These are phyloP conservation scores for Yamadazyma sp. DNA, from an alignment of 1,139 yeast species.

Conservation along the genomic window DNA sequence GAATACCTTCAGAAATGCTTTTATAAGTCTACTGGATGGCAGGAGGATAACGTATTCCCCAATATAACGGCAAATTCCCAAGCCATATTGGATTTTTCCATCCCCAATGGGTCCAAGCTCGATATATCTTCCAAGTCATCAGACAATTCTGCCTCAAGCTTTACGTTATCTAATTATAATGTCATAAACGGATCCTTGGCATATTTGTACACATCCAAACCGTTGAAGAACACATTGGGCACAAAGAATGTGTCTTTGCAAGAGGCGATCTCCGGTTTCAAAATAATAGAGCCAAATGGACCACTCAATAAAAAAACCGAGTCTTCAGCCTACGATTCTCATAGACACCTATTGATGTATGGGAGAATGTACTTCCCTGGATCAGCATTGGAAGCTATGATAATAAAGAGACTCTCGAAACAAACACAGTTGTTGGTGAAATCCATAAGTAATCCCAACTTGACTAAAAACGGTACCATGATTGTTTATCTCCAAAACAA, in stretches of 20 bases:
- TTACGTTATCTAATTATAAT: constrained; percentile 68
- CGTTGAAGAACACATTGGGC: constrained; percentile 51
- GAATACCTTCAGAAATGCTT: constrained; percentile 77
- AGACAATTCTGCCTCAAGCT: constrained; percentile 69
- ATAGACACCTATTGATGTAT: constrained; percentile 41
- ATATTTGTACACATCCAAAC: constrained; percentile 70
- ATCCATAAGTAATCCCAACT: constrained; percentile 70
- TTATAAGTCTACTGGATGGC: constrained; percentile 71
- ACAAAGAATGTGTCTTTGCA: constrained; percentile 61
- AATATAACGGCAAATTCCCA: constrained; percentile 69
- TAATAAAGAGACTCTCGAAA: constrained; percentile 62
- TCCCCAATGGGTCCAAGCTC: constrained; percentile 69
- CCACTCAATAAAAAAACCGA: background rate
- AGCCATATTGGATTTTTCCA: constrained; percentile 68
- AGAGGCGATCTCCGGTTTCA: constrained; percentile 78
- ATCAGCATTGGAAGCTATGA: constrained; percentile 84
- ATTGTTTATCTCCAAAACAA: constrained; percentile 75
- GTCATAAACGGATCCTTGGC: constrained; percentile 81
- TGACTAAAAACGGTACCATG: constrained; percentile 56
- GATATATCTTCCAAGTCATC: constrained; percentile 75
- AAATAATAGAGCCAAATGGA: constrained; percentile 50
- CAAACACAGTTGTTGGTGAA: constrained; percentile 68
- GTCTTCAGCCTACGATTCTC: constrained; percentile 2
- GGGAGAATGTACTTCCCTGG: constrained; percentile 92
- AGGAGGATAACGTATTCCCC: constrained; percentile 72